Percentiles rank a stretch among this genome's conserved stretches.
phyloP scores from a whole-genome alignment of 305 asterid species.

The Fraxinus paxiana region DNA sequence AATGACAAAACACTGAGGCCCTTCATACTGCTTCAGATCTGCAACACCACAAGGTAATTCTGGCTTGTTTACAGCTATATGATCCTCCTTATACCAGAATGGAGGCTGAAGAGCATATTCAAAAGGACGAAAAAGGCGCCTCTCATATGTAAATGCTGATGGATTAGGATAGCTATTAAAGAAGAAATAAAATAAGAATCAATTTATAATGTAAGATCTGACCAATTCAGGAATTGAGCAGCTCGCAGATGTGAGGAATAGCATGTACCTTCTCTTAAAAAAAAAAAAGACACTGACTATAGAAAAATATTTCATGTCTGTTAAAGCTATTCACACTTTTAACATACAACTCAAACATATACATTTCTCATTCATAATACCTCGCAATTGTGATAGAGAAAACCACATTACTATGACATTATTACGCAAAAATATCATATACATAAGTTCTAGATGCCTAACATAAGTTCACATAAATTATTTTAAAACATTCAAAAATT shows the following conservation, averaged over 20 bases:
- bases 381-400: not conserved
- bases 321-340: not conserved
- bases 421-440: not conserved
- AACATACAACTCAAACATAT: not conserved
- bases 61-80: constrained; percentile 80
- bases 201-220: constrained; percentile 3
- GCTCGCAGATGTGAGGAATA: not conserved
- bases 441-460: not conserved
- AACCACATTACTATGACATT: not conserved
- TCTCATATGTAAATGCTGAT: constrained; percentile 80
- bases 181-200: not conserved
- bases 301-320: not conserved
- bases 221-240: constrained; percentile 1
- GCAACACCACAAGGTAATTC: constrained; percentile 74
- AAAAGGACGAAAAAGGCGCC: constrained; percentile 87
- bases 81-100: constrained; percentile 77
- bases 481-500: constrained; percentile 6
- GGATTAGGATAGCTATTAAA: constrained; percentile 89
- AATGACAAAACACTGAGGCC: constrained; percentile 90
- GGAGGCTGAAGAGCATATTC: constrained; percentile 99
- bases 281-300: not conserved
- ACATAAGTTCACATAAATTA: not conserved
- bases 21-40: constrained; percentile 67
- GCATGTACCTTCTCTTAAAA: not conserved
- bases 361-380: not conserved